Conservation (phyloP, 2,329 filamentous ascomycete species). For the Berkeleyomyces basicola region DNA sequence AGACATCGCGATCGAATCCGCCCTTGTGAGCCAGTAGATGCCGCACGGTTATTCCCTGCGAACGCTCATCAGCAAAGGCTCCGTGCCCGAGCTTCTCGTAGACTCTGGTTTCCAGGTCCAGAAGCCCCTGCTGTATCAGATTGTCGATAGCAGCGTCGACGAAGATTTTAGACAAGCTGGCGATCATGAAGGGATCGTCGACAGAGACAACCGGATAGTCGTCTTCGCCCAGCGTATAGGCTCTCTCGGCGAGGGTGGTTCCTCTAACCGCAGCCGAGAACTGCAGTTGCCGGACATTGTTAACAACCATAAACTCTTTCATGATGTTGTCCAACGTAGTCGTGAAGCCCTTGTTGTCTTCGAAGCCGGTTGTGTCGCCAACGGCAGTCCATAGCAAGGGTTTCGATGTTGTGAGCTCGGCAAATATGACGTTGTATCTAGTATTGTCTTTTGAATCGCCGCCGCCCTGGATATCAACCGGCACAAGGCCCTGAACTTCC, state of each 20-base stretch:
- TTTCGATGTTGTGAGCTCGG: constrained; percentile 9
- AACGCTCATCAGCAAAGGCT: constrained; percentile 7
- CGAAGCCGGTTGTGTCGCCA: constrained; percentile 1
- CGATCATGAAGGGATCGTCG: constrained; percentile 14
- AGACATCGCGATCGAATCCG: constrained; percentile 10
- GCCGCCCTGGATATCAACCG: constrained; percentile 13
- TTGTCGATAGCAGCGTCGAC: constrained; percentile 13
- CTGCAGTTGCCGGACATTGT: constrained; percentile 15
- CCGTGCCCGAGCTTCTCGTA: constrained; percentile 12
- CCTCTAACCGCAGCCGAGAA: constrained; percentile 10
- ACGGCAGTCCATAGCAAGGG: constrained; percentile 9
- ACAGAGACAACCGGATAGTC: constrained; percentile 10
- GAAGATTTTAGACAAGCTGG: constrained; percentile 15
- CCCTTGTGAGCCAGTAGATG: constrained; percentile 12
- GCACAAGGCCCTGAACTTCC: constrained; percentile 9
- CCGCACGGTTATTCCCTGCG: constrained; percentile 11
- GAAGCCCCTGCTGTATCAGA: constrained; percentile 10
- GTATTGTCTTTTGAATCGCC: constrained; percentile 5
- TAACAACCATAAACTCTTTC: constrained; percentile 12
- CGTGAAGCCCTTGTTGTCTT: not conserved
- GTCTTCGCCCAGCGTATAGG: constrained; percentile 15
- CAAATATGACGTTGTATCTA: constrained; percentile 14
- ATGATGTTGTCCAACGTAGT: constrained; percentile 6
- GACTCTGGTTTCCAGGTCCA: constrained; percentile 5
- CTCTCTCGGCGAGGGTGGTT: constrained; percentile 9